Evolutionary conservation across 768 basidiomycete genomes (phyloP), one percentile per base, ranked within the genome.

Genomic region (Antrodiella citrinella): DNA sequence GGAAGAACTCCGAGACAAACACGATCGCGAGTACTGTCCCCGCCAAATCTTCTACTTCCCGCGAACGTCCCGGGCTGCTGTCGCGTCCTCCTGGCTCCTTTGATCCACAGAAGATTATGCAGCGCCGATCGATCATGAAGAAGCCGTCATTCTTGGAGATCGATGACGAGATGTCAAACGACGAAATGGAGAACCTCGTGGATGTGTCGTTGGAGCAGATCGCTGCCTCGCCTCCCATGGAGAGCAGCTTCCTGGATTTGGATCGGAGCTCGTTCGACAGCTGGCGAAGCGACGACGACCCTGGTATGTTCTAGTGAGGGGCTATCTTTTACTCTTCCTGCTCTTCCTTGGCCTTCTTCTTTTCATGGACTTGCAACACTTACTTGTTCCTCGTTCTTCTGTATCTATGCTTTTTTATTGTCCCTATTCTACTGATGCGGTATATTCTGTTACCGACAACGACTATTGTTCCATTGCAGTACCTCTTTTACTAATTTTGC

Each of bases 101-200:
- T 51, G 55, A 58, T 40, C 40, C 49, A 20, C 53, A 55, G 53
- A 61, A 54, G 51, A 45, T 51, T 13, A 40, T 57, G 38, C 46
- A 59, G 44, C 55, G 75, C 43, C 73, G 69, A 44, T 78, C 77
- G 4, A 69, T 86, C 52, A 74, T 82, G 68, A 72, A 72, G 59
- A 84, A 85, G 59, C 80, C 85, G 18, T 86, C 84, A 1, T 87
- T 87, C 63, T 67, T 87, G 44, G 82, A 86, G 26, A 84, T 87
- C 51, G 81, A 68, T 20, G 70, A 72, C 51, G 63, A 65, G 23
- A 45, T 24, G 19, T 59, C 62, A 23, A 52, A 23, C 20, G 44
- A 50, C 20, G 51, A 50, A 41, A 26, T 24, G 12, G 53, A 43
- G 30, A 30, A 26, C 46, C 51, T 35, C 19, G 15, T 25, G 15